phyloP scores from a whole-genome alignment of 202 grass and related monocot genomes.

The Carex arenaria region DNA sequence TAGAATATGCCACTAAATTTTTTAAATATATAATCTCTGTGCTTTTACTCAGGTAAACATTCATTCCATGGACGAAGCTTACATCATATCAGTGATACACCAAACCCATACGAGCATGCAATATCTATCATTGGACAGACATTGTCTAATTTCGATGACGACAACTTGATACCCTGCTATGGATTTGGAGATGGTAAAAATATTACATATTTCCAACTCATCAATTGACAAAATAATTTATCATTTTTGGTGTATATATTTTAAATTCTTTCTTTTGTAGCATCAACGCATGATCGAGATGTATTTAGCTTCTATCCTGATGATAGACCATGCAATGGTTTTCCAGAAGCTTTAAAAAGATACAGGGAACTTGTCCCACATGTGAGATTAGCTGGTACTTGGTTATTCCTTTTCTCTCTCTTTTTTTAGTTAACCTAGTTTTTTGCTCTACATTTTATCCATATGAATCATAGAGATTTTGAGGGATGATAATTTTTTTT shows the following conservation, averaged over 20 bases:
- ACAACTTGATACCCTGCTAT: constrained; percentile 94
- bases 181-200: constrained; percentile 97
- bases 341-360: constrained; percentile 58
- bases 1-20: background rate
- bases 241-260: background rate
- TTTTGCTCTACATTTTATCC: background rate
- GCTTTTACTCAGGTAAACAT: constrained; percentile 59
- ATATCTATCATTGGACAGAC: constrained; percentile 92
- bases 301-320: constrained; percentile 82
- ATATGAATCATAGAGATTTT: background rate
- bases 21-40: background rate
- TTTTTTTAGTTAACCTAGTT: constrained; percentile 8
- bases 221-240: background rate
- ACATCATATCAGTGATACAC: constrained; percentile 59
- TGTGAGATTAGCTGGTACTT: constrained; percentile 79
- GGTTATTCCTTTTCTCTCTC: background rate
- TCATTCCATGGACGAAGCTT: constrained; percentile 77
- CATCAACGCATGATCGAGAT: constrained; percentile 89
- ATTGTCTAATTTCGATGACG: constrained; percentile 86
- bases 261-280: constrained; percentile 30
- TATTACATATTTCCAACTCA: background rate
- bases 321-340: constrained; percentile 86
- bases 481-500: background rate
- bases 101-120: constrained; percentile 92
- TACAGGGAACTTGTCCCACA: constrained; percentile 85